Evolutionary conservation across 257 asterid species (phyloP), one percentile per base, ranked within the genome.

Genomic region (Solanum habrochaites): DNA sequence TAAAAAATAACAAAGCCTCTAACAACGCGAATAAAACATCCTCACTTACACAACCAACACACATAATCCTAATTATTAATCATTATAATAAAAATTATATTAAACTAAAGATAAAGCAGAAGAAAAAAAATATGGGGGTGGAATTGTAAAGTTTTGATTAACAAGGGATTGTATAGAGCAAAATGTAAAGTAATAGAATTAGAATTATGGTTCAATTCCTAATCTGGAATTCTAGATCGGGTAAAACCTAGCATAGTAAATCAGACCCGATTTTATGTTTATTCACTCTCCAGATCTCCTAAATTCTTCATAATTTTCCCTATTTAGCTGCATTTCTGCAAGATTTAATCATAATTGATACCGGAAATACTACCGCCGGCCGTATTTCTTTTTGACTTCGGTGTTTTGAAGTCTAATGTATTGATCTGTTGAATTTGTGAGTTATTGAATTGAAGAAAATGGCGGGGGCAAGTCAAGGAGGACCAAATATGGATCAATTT

Each of bases 401-500:
- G 40, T 73, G 31, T 37, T 77, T 85, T 20, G 70, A 73, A 43
- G 67, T 71, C 14, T 85, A 74, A 42, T 85, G 83, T 35, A 39
- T 85, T 85, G 87, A 85, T 85, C 56, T 70, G 83, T 43, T 83
- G 47, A 64, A 11, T 43, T 69, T 70, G 40, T 12, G 69, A 18
- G 87, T 27, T 42, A 18, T 85, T 85, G 25, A 20, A 70, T 85
- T 49, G 82, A 69, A 70, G n/a, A 62, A 64, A 89, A 91, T 90
- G 93, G 95, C 97, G 91, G 89, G 39, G 75, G 91, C 75, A 93
- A 92, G 78, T 81, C 89, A 32, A 85, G 93, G 86, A 43, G 89
- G 90, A 43, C 87, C 71, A 25, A 88, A 85, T 87, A 90, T 91
- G 95, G 98, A 96, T 43, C 95, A 95, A 90, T 96, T 96, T 87